These are phyloP conservation scores for Phytophthora tubulina DNA, from an alignment of 352 stramenopile species.

Conservation along the genomic window DNA sequence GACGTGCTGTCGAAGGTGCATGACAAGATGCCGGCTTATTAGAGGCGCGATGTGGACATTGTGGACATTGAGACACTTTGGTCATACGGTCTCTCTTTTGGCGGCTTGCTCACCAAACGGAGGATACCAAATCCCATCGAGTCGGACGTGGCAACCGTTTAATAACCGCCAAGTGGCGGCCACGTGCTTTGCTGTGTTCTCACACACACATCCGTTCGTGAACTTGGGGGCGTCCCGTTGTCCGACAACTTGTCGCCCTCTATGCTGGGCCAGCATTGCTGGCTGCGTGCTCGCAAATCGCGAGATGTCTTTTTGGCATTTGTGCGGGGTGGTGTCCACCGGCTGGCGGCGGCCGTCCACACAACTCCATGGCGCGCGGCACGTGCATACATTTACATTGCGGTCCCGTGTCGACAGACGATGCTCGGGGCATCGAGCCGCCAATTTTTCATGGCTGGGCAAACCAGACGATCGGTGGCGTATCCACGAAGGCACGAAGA, in stretches of 20 bases:
- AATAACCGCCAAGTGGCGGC: background rate
- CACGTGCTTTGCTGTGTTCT: background rate
- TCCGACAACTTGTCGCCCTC: background rate
- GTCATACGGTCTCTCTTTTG: background rate
- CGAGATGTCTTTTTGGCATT: conserved; percentile 17
- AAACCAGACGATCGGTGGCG: conserved; percentile 1
- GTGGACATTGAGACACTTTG: conserved; percentile 25
- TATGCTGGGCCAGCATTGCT: conserved; percentile 9
- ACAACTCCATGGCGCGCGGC: conserved; percentile 19
- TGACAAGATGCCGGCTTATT: conserved; percentile 5
- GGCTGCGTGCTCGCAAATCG: conserved; percentile 31
- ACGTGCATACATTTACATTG: background rate
- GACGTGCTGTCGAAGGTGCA: background rate
- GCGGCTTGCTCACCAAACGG: conserved; percentile 7
- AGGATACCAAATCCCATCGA: background rate
- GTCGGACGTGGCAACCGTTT: conserved; percentile 5
- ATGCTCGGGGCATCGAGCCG: conserved; percentile 13
- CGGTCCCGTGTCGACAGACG: conserved; percentile 24
- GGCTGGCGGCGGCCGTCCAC: conserved; percentile 30
- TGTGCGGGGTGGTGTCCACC: conserved; percentile 21
- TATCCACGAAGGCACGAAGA: conserved; percentile 5
- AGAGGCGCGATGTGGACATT: conserved; percentile 2
- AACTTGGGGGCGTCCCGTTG: conserved; percentile 10
- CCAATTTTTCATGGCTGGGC: conserved; percentile 30
- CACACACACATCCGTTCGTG: background rate